Evolutionary conservation across 257 asterid species (phyloP).

Genomic region (Solanum arcanum): DNA sequence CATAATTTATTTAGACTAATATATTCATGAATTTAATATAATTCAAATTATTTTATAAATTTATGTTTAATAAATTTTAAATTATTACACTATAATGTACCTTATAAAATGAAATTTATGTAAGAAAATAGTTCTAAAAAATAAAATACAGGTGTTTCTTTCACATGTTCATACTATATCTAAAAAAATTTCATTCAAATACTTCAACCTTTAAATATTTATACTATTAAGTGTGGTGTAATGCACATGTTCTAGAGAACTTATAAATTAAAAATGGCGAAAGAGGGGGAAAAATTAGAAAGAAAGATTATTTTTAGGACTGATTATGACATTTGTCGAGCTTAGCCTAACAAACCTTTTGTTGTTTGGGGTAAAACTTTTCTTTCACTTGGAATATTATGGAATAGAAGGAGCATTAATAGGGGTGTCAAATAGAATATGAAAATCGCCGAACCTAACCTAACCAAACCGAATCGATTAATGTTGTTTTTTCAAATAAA

Average conservation of each 20-base stretch:
- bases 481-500: too few relatives aligned
- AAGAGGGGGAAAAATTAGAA: not conserved
- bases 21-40: not conserved
- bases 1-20: not conserved
- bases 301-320: not conserved
- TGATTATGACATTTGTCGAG: too few relatives aligned
- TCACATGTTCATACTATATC: not conserved
- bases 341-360: too few relatives aligned
- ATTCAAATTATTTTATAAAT: too few relatives aligned
- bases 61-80: too few relatives aligned
- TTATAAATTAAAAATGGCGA: not conserved
- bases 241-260: too few relatives aligned
- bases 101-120: not conserved
- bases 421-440: too few relatives aligned
- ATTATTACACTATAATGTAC: not conserved
- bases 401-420: not conserved
- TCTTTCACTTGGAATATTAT: too few relatives aligned
- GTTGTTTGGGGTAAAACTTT: too few relatives aligned
- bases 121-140: not conserved
- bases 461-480: too few relatives aligned
- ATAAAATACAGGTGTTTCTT: not conserved
- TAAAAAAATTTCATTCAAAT: not conserved
- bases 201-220: not conserved
- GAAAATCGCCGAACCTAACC: too few relatives aligned
- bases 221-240: not conserved